Evolutionary conservation across 352 stramenopile genomes (phyloP).

Genomic region (Pythium volutum): DNA sequence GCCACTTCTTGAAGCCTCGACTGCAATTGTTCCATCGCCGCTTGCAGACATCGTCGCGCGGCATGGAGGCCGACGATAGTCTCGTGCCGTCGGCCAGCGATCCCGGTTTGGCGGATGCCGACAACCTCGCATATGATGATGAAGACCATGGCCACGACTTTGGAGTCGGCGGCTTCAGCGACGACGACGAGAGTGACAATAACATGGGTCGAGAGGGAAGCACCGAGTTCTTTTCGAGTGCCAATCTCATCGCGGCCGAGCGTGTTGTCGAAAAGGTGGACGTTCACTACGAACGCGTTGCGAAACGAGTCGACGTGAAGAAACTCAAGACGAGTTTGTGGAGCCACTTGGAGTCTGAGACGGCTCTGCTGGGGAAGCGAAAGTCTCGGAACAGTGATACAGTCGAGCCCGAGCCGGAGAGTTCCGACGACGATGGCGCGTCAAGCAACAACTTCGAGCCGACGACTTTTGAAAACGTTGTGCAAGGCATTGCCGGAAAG

Average conservation of each 20-base stretch:
- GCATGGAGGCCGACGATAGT: slow-evolving; percentile 6
- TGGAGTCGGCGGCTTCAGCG: slow-evolving; percentile 19
- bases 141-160: slow-evolving; percentile 27
- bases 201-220: slow-evolving; percentile 30
- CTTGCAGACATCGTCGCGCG: slow-evolving; percentile 17
- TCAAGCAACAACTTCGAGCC: slow-evolving; percentile 10
- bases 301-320: slow-evolving; percentile 97
- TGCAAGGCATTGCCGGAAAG: slow-evolving; percentile 85
- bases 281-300: slow-evolving; percentile 91
- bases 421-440: slow-evolving; percentile 10
- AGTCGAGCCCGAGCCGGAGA: slow-evolving; percentile 16
- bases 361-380: slow-evolving; percentile 24
- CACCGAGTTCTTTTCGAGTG: slow-evolving; percentile 39
- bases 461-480: slow-evolving; percentile 88
- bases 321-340: slow-evolving; percentile 96
- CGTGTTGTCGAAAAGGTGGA: slow-evolving; percentile 95
- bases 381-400: slow-evolving; percentile 6
- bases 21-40: slow-evolving; percentile 55
- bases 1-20: slow-evolving; percentile 76
- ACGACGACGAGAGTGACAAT: slow-evolving; percentile 36
- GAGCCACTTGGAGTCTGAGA: slow-evolving; percentile 67
- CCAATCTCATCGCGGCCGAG: slow-evolving; percentile 79
- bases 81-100: slow-evolving; percentile 24
- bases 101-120: slow-evolving; percentile 12
- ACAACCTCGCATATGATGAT: slow-evolving; percentile 21